Base-by-base conservation (phyloP, 495 filamentous ascomycete species). In the Neurospora intermedia region DNA sequence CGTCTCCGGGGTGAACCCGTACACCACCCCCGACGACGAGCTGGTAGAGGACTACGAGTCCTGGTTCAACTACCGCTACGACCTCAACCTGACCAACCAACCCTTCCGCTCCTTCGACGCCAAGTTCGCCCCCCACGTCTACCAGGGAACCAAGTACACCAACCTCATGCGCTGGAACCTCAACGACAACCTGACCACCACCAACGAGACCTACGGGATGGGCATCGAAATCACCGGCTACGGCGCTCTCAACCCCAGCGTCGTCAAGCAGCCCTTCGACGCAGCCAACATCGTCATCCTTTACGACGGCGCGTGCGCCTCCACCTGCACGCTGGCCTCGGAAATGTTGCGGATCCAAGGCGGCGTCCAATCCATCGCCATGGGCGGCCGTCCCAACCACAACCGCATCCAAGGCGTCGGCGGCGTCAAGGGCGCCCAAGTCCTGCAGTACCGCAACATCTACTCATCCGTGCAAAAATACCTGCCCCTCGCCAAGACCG, bases 321-420 rank as follows among this genome's bases (percentile, higher is more conserved):
- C 86, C 8, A 89, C 88, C 16, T 91, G 89, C 78, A 84, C 85
- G 8, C 82, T 89, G 74, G 89, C 89, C 76, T 79, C 82, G 31
- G 85, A 89, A 72, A 80, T 89, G 20, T 84, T 90, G 82, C 84
- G 85, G 5, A 78, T 84, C 66, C 83, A 87, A 77, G 87, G 76
- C 13, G 84, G 83, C 35, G 85, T 91, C 6, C 86, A 86, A 74
- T 85, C 84, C 16, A 84, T 90, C 70, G 83, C 85, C 13, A 82
- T 89, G 71, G 89, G 89, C 20, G 89, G 89, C 20, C 84, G 88
- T 11, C 84, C 87, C 4, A 77, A 76, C 69, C 76, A 80, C 8
- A 80, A 81, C 16, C 78, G 80, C 18, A 90, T 90, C 78, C 89
- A 90, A 80, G 86, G 82, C 20, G 82, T 89, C n/a, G 88, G 87